A percentile compares a stretch with the other conserved stretches of the same genome.
phyloP scores from a whole-genome alignment of 2,329 filamentous ascomycete species.

The Colletotrichum tabaci region DNA sequence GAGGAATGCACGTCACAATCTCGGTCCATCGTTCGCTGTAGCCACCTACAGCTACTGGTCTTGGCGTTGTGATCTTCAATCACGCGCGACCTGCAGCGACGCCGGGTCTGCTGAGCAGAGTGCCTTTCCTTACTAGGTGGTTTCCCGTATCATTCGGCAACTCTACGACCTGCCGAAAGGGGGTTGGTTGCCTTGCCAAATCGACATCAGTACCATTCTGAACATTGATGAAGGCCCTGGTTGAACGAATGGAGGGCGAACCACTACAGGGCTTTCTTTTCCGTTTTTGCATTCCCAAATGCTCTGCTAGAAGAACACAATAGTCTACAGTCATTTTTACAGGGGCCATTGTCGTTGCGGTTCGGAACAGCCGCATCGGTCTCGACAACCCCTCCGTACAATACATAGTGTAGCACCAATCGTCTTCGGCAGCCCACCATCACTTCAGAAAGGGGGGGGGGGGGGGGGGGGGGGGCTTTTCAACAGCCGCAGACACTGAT shows the following conservation, averaged over 20 bases:
- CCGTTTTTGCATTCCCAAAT: constrained; percentile 23
- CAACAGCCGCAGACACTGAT: constrained; percentile 6
- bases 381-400: neutral
- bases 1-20: constrained; percentile 3
- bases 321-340: constrained; percentile 23
- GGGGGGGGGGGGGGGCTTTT: neutral
- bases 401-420: constrained; percentile 16
- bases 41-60: neutral
- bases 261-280: neutral
- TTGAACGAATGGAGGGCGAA: neutral
- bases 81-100: neutral
- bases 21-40: neutral
- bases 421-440: constrained; percentile 45
- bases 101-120: neutral
- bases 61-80: neutral
- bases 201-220: neutral
- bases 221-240: too few species aligned
- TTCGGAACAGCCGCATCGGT: too few species aligned
- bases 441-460: neutral
- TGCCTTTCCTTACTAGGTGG: neutral
- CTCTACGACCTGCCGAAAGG: neutral
- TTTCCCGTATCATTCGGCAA: too few species aligned
- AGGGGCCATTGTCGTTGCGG: too few species aligned
- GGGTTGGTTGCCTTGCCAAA: neutral
- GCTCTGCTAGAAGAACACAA: constrained; percentile 34